Conservation (phyloP, 2,329 filamentous ascomycete genomes). For the Talaromyces albobiverticillius region DNA sequence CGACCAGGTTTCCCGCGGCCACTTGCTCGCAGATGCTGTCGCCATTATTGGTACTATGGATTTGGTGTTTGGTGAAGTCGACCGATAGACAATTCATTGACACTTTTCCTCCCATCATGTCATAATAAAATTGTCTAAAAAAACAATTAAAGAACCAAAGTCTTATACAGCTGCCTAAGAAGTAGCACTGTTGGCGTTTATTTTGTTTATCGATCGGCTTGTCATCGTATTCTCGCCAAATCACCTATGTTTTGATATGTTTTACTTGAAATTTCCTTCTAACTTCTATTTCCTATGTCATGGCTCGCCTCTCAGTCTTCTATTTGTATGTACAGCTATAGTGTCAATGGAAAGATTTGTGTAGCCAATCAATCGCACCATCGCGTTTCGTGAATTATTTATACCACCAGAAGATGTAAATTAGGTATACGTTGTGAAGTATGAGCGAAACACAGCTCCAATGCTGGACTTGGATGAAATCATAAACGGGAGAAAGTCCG, state of each 20-base stretch:
- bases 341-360: slow-evolving; percentile 15
- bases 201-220: slow-evolving; percentile 21
- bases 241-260: slow-evolving; percentile 24
- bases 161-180: slow-evolving; percentile 3
- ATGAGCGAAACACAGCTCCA: no score
- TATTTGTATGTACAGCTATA: slow-evolving; percentile 17
- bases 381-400: no score
- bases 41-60: slow-evolving; percentile 89
- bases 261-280: slow-evolving; percentile 6
- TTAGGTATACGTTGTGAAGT: no score
- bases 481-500: no score
- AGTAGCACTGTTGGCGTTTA: slow-evolving; percentile 32
- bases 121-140: slow-evolving; percentile 9
- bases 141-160: slow-evolving; percentile 4
- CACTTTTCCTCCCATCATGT: slow-evolving; percentile 3
- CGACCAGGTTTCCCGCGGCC: slow-evolving; percentile 87
- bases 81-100: slow-evolving; percentile 41
- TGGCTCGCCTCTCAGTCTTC: slow-evolving; percentile 14
- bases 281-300: slow-evolving; percentile 17
- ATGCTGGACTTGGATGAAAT: no score
- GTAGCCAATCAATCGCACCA: neutral
- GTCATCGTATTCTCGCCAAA: slow-evolving; percentile 15
- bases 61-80: slow-evolving; percentile 76
- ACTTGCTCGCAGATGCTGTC: slow-evolving; percentile 92
- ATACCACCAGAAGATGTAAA: no score